Evolutionary conservation across 257 asterid species (phyloP).

Genomic region (Solanum pinnatisectum): DNA sequence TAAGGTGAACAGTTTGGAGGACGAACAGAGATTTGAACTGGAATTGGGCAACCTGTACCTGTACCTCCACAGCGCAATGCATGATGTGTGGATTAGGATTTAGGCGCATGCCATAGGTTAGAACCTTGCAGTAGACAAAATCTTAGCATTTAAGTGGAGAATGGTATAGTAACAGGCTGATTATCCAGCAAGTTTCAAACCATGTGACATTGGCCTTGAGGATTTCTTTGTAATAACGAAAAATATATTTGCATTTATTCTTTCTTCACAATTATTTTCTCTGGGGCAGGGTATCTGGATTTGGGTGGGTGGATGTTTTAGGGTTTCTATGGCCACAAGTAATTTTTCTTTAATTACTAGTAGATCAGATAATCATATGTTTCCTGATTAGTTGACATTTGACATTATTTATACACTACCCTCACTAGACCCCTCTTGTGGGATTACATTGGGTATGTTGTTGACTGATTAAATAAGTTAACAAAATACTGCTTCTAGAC

Average conservation of each 20-base stretch:
- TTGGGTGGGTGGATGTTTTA: neutral
- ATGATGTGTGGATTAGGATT: neutral
- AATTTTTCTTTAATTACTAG: neutral
- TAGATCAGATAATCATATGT: neutral
- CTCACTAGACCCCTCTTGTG: neutral
- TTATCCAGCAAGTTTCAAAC: neutral
- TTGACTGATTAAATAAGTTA: neutral
- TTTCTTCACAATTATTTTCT: neutral
- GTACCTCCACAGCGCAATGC: slow-evolving; percentile 62
- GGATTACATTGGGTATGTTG: neutral
- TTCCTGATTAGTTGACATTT: neutral
- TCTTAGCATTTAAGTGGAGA: neutral
- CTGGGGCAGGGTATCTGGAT: neutral
- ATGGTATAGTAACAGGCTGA: neutral
- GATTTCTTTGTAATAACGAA: neutral
- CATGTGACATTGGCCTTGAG: neutral
- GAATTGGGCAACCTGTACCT: slow-evolving; percentile 81
- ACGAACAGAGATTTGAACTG: slow-evolving; percentile 71
- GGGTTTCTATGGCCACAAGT: neutral
- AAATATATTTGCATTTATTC: neutral
- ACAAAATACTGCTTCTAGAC: neutral
- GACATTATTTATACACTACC: neutral
- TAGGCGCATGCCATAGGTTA: neutral
- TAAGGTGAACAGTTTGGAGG: slow-evolving; percentile 37
- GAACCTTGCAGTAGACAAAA: neutral